Percentiles rank a stretch among this genome's conserved stretches.
Evolutionary conservation across 2,329 filamentous ascomycete species (phyloP).

Genomic region (Furcasterigmium furcatum): DNA sequence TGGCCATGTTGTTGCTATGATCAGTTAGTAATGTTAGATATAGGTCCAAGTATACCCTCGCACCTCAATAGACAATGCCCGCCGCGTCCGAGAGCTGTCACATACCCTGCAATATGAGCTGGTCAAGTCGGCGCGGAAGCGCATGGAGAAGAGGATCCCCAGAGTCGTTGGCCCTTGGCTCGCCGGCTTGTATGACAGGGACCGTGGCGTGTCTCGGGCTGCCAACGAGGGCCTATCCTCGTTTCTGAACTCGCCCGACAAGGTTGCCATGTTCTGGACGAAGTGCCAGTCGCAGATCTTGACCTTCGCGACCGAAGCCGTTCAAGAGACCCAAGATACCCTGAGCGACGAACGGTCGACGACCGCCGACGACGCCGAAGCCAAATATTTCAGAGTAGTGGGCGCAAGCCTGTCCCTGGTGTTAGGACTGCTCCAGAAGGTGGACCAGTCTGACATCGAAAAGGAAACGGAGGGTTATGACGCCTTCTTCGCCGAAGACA

Average conservation of each 20-base stretch:
- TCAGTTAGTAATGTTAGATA: conserved; percentile 31
- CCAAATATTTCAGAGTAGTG: conserved; percentile 79
- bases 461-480: conserved; percentile 63
- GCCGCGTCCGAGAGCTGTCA: conserved; percentile 82
- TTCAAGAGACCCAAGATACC: conserved; percentile 76
- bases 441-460: conserved; percentile 49
- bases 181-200: conserved; percentile 82
- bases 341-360: conserved; percentile 88
- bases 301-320: conserved; percentile 75
- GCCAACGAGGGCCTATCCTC: conserved; percentile 72
- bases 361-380: conserved; percentile 77
- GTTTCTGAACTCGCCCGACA: conserved; percentile 78
- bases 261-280: conserved; percentile 72
- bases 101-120: conserved; percentile 69
- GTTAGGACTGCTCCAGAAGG: conserved; percentile 46
- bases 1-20: conserved; percentile 9
- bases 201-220: conserved; percentile 71
- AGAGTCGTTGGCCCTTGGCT: conserved; percentile 86
- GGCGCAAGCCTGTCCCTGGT: conserved; percentile 53
- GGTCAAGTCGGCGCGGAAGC: conserved; percentile 66
- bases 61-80: conserved; percentile 83
- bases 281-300: conserved; percentile 79
- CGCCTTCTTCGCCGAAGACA: conserved; percentile 61
- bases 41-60: conserved; percentile 85
- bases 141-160: conserved; percentile 77